Base-by-base conservation (phyloP, 768 basidiomycete genomes). In the Trametes sanguinea region DNA sequence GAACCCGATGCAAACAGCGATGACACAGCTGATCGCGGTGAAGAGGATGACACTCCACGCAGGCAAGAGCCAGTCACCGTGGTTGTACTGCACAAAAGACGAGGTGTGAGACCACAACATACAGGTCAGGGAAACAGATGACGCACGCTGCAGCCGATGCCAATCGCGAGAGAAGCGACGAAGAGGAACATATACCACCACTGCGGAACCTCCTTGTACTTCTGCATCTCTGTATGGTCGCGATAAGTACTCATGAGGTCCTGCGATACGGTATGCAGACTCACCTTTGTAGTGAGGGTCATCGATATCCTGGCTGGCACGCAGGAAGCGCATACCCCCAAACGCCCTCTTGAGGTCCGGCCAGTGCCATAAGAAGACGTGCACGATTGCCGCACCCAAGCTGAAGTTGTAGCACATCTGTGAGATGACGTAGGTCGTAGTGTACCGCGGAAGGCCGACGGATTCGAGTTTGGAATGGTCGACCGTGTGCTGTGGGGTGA, bases 41-140 rank as follows among this genome's bases (percentile, higher is more conserved):
- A 85, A 82, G 57, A 80, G 69, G 40, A 85, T 71, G 59, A 85
- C 73, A 62, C 78, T 81, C 83, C 83, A 85, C 48, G 80, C 80
- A 6, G 83, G 84, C 65, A 85, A 73, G 33, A 83, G 78, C 16
- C 81, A 78, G 4, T 71, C 68, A 3, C 77, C 76, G 32, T 71
- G 69, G 16, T 75, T 62, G 66, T 73, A 73, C 73, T 72, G 51
- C 4, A 22, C 53, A 35, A 16, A 17, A 1, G 4, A 2, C 6
- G 16, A 6, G 2, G 43, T 44, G 17, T 42, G 11, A 39, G 29
- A 7, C 16, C 6, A 2, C 7, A 9, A 22, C 22, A 22, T 22
- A 22, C 2, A 27, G 42, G 9, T 4, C 0, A 32, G 9, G 14
- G 54, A 2, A 37, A 6, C 14, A 65, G 37, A 2, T 4, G n/a